A percentile compares a stretch with the other conserved stretches of the same genome.
Conservation (phyloP, 2,329 filamentous ascomycete genomes). For the Emmonsiellopsis sp. region DNA sequence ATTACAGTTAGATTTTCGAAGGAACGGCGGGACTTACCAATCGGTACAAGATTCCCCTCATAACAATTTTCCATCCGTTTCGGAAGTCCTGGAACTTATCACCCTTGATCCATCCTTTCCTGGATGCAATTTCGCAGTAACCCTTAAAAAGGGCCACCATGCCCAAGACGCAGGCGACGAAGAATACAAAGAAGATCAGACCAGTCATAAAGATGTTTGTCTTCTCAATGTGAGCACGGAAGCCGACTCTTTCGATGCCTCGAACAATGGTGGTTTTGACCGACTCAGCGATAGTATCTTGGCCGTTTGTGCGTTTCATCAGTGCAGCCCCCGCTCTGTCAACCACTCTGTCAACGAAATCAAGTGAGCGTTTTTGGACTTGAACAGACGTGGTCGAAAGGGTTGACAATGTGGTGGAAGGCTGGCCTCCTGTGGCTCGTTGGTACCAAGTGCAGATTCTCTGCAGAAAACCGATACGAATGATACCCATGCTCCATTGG, state of each 20-base stretch:
- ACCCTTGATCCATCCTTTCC: conserved; percentile 66
- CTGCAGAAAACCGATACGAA: conserved; percentile 79
- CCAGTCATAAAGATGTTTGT: conserved; percentile 94
- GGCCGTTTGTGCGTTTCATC: conserved; percentile 44
- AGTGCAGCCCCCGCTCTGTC: conserved; percentile 32
- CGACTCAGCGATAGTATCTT: conserved; percentile 45
- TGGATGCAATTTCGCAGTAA: conserved; percentile 65
- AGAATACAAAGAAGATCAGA: conserved; percentile 77
- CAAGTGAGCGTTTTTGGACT: conserved; percentile 60
- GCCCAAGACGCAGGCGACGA: conserved; percentile 65
- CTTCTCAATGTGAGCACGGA: conserved; percentile 71
- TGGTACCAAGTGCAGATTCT: conserved; percentile 91
- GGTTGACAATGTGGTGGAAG: conserved; percentile 67
- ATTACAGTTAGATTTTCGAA: neutral
- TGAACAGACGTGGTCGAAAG: conserved; percentile 71
- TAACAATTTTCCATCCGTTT: conserved; percentile 83
- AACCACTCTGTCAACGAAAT: conserved; percentile 22
- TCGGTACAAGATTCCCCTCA: conserved; percentile 90
- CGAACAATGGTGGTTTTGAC: conserved; percentile 48
- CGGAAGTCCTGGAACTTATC: conserved; percentile 91
- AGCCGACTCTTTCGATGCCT: conserved; percentile 84
- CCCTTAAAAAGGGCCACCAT: conserved; percentile 72
- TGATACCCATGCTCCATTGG: conserved; percentile 96
- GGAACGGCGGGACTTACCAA: conserved; percentile 39
- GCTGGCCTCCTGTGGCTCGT: conserved; percentile 78